Percentiles rank a stretch among this genome's conserved stretches.
Evolutionary conservation across 73 alveolate genomes (phyloP).

Genomic region (Blepharisma stoltei): DNA sequence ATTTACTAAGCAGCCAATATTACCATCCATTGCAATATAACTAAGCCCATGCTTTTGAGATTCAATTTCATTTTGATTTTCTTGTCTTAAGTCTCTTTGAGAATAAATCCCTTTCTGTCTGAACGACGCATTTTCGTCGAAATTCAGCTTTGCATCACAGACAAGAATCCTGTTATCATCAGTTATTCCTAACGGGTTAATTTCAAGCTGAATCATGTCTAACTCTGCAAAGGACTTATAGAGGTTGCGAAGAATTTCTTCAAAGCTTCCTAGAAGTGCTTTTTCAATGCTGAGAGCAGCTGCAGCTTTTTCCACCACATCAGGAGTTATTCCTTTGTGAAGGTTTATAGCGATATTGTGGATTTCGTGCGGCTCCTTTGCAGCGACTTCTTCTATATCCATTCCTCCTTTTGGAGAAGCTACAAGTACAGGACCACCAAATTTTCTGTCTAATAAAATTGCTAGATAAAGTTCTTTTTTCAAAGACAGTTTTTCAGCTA

Average conservation of each 20-base stretch:
- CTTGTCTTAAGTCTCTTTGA: constrained; percentile 70
- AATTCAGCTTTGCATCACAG: constrained; percentile 80
- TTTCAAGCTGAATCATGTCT: constrained; percentile 73
- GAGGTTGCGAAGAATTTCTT: constrained; percentile 6
- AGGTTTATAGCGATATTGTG: constrained; percentile 44
- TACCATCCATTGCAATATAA: constrained; percentile 71
- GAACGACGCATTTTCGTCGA: constrained; percentile 87
- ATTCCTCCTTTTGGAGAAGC: constrained; percentile 75
- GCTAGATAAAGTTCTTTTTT: constrained; percentile 51
- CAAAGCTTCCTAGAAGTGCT: constrained; percentile 10
- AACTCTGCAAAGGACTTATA: constrained; percentile 57
- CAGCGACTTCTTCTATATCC: constrained; percentile 75
- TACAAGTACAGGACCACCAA: constrained; percentile 64
- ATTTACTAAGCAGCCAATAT: constrained; percentile 93
- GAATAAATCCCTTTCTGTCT: constrained; percentile 73
- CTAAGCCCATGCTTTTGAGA: constrained; percentile 63
- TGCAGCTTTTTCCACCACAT: constrained; percentile 37
- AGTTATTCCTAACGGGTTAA: constrained; percentile 78
- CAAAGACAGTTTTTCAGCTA: constrained; percentile 49
- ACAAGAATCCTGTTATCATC: constrained; percentile 49
- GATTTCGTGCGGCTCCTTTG: constrained; percentile 58
- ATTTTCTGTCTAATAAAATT: constrained; percentile 49
- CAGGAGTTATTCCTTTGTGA: constrained; percentile 45
- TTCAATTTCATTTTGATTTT: constrained; percentile 67
- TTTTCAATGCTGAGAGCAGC: constrained; percentile 33